Base-by-base conservation (phyloP, 306 rosid species). In the Cicer judaicum region DNA sequence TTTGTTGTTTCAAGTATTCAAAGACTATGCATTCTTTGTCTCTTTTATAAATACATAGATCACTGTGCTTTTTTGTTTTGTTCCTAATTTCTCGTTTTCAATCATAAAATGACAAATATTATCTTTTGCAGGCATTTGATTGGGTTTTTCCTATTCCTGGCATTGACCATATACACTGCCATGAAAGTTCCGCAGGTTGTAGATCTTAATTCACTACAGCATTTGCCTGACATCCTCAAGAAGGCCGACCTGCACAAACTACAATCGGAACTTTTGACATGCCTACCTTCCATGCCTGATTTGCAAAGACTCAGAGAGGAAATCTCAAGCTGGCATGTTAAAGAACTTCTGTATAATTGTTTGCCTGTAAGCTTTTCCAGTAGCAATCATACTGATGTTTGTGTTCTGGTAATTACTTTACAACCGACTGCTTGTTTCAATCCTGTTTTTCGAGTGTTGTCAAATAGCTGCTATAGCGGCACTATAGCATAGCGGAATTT, bases 101-200 rank as follows among this genome's bases (percentile, higher is more conserved):
- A 55, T 63, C 55, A 13, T 56, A 2, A n/a, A 76, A 10, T 70
- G 69, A 75, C 8, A 64, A 66, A 49, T 72, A 43, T 46, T 50
- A 60, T 76, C 69, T 65, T 62, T 34, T 87, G 80, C 85, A 94
- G 99, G 90, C 99, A 94, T 87, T 87, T 94, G 87, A 89, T 94
- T 6, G 99, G 99, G 76, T 94, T 94, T 86, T 87, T 94, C 88
- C 79, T 94, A 70, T 94, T 94, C 81, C 96, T 94, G 55, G 43
- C 95, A 77, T 83, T 94, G 87, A 94, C 99, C 78, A 73, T 94
- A 84, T 94, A 87, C 88, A 94, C 99, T 64, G 96, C 93, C 54
- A 85, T 76, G 82, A 80, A 90, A 87, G 69, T 92, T 83, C 99
- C 99, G 3, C 83, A 67, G 18, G 96, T 88, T 40, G 89, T 88